Base-by-base conservation (phyloP, 768 basidiomycete genomes). In the Coprinopsis cinerea region DNA sequence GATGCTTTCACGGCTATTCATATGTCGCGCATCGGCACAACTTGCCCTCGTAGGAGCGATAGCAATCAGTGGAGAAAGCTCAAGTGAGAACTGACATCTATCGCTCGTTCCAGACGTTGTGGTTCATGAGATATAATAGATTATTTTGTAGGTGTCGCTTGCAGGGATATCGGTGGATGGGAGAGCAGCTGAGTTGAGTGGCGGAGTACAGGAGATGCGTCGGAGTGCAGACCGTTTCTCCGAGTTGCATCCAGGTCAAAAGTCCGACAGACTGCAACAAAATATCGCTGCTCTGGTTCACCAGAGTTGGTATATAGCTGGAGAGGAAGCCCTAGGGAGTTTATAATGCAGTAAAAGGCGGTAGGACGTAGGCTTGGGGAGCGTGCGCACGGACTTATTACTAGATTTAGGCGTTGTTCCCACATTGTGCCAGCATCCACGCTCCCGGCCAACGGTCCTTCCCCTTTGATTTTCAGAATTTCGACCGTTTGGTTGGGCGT, bases 191-290 rank as follows among this genome's bases (percentile, higher is more conserved):
- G 48, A 49, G 48, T 49, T 39, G 10, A 25, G 4, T 26, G 39
- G 48, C 48, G 48, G 48, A 49, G 48, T 49, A 23, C 36, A 39
- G n/a, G 24, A n/a, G 47, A 37, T 36, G 25, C 37, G 48, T 17
- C 48, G 48, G 48, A 49, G 48, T 25, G 40, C 25, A 20, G 36
- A 22, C 34, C 4, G 13, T 17, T 47, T 11, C 17, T 47, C 27
- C 27, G 17, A 24, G 14, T 42, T 45, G 18, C 44, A 28, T 9
- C n/a, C n/a, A n/a, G n/a, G 30, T 9, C 30, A 32, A 47, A 32
- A 17, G n/a, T 18, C 27, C 32, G 48, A 49, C 48, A 49, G 48
- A 24, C 9, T 39, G 35, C 18, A 36, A 48, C 30, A 41, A 41
- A 28, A 27, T 35, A n/a, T 39, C 27, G 48, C n/a, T 36, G 41